Percentiles rank a stretch among this genome's conserved stretches.
phyloP scores from a whole-genome alignment of 2,329 filamentous ascomycete species.

The Xylariaceae sp. region DNA sequence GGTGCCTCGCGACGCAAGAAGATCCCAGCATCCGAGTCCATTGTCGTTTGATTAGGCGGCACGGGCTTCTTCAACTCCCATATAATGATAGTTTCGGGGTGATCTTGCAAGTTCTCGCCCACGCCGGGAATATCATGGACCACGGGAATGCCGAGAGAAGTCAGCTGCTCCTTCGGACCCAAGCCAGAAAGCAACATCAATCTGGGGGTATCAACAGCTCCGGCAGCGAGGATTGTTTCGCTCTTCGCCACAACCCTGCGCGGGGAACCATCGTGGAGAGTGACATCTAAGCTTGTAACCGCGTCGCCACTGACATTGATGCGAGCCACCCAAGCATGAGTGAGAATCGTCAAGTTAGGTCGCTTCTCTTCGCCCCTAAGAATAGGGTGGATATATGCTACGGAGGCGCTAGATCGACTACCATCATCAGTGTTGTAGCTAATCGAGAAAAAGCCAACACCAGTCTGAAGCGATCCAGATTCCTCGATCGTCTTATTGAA shows the following conservation, averaged over 20 bases:
- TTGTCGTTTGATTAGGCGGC: constrained; percentile 75
- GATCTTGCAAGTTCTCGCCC: constrained; percentile 57
- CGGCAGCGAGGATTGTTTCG: constrained; percentile 76
- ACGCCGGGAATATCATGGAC: constrained; percentile 55
- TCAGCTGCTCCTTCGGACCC: constrained; percentile 50
- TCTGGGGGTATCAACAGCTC: constrained; percentile 75
- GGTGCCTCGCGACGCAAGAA: constrained; percentile 74
- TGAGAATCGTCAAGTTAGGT: constrained; percentile 79
- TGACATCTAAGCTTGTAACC: constrained; percentile 69
- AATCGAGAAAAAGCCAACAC: constrained; percentile 85
- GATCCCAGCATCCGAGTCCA: constrained; percentile 85
- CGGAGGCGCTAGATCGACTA: constrained; percentile 75
- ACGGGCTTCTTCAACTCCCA: constrained; percentile 78
- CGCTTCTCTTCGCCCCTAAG: constrained; percentile 75
- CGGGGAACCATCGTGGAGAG: constrained; percentile 47
- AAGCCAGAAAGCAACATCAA: constrained; percentile 55
- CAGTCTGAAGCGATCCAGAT: constrained; percentile 65
- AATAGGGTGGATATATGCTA: constrained; percentile 90
- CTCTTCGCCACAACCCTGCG: constrained; percentile 58
- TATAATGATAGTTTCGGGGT: constrained; percentile 56
- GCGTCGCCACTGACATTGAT: constrained; percentile 65
- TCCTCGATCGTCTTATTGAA: constrained; percentile 80
- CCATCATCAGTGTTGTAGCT: constrained; percentile 88
- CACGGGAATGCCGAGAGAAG: constrained; percentile 49
- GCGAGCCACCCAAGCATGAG: constrained; percentile 81